Evolutionary conservation across 2,329 filamentous ascomycete species (phyloP).

Genomic region (Acephala macrosclerotiorum): DNA sequence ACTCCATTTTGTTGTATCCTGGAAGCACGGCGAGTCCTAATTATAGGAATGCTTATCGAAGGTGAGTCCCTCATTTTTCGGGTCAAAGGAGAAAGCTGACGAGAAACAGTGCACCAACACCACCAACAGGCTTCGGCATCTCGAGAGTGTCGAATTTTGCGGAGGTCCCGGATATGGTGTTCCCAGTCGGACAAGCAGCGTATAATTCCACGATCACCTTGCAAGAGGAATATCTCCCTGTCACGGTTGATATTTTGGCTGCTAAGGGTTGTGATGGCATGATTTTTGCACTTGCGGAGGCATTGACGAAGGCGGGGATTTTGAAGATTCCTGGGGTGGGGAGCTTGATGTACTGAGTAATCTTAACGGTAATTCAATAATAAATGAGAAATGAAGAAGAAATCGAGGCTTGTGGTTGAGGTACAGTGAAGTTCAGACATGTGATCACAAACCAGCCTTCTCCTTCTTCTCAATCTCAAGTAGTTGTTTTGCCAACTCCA

Average conservation of each 20-base stretch:
- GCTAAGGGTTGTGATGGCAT: conserved; percentile 67
- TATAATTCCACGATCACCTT: conserved; percentile 56
- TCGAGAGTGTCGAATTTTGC: conserved; percentile 53
- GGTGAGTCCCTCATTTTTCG: conserved; percentile 16
- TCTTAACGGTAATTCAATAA: no score
- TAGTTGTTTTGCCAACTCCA: conserved; percentile 37
- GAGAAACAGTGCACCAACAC: conserved; percentile 45
- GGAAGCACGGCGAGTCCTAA: conserved; percentile 49
- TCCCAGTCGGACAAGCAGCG: conserved; percentile 48
- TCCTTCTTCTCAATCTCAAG: conserved; percentile 31
- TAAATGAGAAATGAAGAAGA: no score
- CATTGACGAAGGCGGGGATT: conserved; percentile 57
- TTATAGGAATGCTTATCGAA: conserved; percentile 53
- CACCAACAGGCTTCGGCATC: conserved; percentile 55
- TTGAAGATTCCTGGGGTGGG: conserved; percentile 54
- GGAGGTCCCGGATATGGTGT: conserved; percentile 55
- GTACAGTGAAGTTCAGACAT: no score
- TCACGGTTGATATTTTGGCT: conserved; percentile 63
- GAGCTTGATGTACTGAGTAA: conserved; percentile 32
- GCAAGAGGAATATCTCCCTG: conserved; percentile 60
- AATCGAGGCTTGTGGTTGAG: no score
- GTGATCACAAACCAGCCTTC: background rate
- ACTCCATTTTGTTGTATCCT: conserved; percentile 57
- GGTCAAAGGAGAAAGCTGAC: background rate
- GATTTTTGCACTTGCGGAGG: conserved; percentile 60